A percentile compares a stretch with the other conserved stretches of the same genome.
phyloP scores from a whole-genome alignment of 2,329 filamentous ascomycete species.

The Aureobasidium musti region DNA sequence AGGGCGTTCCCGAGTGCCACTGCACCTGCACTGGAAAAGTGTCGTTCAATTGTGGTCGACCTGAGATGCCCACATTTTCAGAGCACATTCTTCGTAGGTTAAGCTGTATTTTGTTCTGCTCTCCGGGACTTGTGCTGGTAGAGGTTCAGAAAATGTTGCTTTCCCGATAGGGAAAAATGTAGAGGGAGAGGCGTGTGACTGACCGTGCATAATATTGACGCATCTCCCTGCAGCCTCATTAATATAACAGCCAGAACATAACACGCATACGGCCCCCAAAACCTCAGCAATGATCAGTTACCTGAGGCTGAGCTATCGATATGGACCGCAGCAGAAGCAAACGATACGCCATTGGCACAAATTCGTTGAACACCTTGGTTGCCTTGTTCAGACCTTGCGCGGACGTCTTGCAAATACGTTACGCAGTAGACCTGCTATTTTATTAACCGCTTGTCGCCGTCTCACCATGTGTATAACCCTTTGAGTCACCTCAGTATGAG shows the following conservation, averaged over 20 bases:
- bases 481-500: constrained; percentile 13
- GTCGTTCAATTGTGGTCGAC: background rate
- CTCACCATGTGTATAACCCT: background rate
- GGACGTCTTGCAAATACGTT: background rate
- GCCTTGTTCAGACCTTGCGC: constrained; percentile 5
- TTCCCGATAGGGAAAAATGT: background rate
- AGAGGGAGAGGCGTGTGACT: constrained; percentile 1
- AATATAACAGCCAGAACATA: background rate
- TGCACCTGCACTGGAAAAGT: background rate
- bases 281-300: background rate
- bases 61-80: background rate
- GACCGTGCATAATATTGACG: constrained; percentile 17
- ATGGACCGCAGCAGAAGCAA: background rate
- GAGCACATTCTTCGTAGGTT: background rate
- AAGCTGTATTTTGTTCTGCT: background rate
- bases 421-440: background rate
- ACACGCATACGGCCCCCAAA: background rate
- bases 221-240: constrained; percentile 9
- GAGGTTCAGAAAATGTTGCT: background rate
- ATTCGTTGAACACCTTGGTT: background rate
- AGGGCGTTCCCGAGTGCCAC: background rate
- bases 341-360: background rate
- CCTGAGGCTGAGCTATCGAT: background rate
- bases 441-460: background rate
- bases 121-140: background rate